Evolutionary conservation across 768 basidiomycete genomes (phyloP), one percentile per base, ranked within the genome.

Genomic region (Amanita polypyramis): DNA sequence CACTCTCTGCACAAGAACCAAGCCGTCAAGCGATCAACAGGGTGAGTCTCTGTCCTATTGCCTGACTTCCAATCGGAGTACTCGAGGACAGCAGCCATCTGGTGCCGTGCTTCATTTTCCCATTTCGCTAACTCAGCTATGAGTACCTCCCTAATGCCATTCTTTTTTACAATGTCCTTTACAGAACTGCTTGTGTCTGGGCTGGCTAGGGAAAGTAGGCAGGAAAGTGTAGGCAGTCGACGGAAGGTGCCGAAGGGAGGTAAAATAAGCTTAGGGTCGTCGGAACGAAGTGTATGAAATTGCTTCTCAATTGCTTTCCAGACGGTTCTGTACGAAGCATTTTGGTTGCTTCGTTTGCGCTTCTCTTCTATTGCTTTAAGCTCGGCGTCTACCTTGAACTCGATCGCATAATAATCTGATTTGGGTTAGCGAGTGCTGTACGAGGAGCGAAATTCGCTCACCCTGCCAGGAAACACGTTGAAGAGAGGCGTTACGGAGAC

Each of bases 201-300:
- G 1, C 21, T 9, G 4, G 47, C 39, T 3, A 48, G 15, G 10
- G 47, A 6, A 29, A 48, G 47, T 29, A 48, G n/a, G 12, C 38
- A 48, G 4, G 47, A 25, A 1, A 41, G n/a, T 2, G 21, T 34
- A 14, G 47, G 47, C 4, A 48, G 47, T 4, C 47, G 37, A 23
- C 47, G 32, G 39, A 48, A 48, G 19, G 39, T 48, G 17, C 38
- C 10, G 20, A 48, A 48, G 2, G 47, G 19, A 34, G 47, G 47
- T 21, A 48, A 38, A 2, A 48, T 23, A 5, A 29, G 20, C 9
- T 48, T 38, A 14, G 17, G 12, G 19, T 10, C 20, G 14, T 33
- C 29, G 17, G 27, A 19, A 2, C 39, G 47, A 1, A 48, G 19
- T 32, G 14, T 25, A 8, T 20, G 19, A 21, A 33, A 38, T 12